phyloP scores from a whole-genome alignment of 257 asterid genomes.

The Phtheirospermum japonicum region DNA sequence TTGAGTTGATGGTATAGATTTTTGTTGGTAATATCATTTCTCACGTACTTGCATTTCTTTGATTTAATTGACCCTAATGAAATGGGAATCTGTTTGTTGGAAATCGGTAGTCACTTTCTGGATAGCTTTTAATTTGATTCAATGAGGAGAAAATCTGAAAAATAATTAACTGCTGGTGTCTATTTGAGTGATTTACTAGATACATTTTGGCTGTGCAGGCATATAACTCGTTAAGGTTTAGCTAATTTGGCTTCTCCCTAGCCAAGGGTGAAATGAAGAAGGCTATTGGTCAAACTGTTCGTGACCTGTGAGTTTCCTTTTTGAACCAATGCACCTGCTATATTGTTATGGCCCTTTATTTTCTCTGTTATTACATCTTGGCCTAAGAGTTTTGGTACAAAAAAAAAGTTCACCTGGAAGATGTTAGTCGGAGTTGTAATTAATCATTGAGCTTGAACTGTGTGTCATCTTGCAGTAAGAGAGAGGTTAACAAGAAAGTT shows the following conservation, averaged over 20 bases:
- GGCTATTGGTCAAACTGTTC: slow-evolving; percentile 89
- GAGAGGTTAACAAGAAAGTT: slow-evolving; percentile 96
- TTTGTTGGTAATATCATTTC: slow-evolving; percentile 15
- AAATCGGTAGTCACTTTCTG: slow-evolving; percentile 13
- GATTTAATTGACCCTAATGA: slow-evolving; percentile 21
- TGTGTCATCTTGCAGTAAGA: slow-evolving; percentile 67
- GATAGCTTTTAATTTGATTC: slow-evolving; percentile 22
- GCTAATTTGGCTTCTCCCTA: slow-evolving; percentile 38
- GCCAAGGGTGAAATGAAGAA: slow-evolving; percentile 70
- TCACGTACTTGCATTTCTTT: slow-evolving; percentile 4
- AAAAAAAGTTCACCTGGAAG: background rate
- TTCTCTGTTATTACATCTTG: slow-evolving; percentile 9
- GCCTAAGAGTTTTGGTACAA: background rate
- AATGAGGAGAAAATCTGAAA: slow-evolving; percentile 22
- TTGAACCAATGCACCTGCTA: background rate
- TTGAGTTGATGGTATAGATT: slow-evolving; percentile 14
- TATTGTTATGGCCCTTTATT: slow-evolving; percentile 15
- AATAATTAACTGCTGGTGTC: slow-evolving; percentile 9
- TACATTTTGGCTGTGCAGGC: slow-evolving; percentile 28
- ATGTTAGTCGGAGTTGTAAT: background rate
- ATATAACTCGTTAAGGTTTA: slow-evolving; percentile 23
- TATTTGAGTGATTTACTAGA: slow-evolving; percentile 10
- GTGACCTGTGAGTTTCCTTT: slow-evolving; percentile 72
- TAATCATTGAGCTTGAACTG: slow-evolving; percentile 19
- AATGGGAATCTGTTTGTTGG: background rate